These are phyloP conservation scores for Rhododendron henanense DNA, from an alignment of 148 eudicot species.

Conservation along the genomic window DNA sequence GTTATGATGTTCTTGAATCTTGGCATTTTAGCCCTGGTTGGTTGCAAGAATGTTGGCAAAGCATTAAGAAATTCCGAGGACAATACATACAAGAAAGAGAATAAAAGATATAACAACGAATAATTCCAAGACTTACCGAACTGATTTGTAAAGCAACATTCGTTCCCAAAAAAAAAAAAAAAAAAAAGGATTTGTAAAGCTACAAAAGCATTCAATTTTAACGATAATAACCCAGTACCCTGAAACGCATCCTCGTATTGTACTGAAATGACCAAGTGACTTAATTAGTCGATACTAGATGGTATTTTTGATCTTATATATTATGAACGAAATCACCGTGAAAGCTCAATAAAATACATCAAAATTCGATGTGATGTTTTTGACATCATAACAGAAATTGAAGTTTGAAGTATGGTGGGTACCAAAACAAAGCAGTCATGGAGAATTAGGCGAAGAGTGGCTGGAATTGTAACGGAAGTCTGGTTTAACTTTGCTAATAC, in stretches of 20 bases:
- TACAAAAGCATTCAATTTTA: no score
- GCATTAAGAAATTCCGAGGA: neutral
- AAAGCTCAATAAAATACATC: neutral
- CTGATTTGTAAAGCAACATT: no score
- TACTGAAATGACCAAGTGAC: neutral
- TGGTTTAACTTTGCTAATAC: constrained; percentile 36
- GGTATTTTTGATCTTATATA: no score
- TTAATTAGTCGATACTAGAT: neutral
- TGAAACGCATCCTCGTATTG: no score
- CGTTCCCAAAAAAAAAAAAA: no score
- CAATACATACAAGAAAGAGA: neutral
- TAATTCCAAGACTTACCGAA: neutral
- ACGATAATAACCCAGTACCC: no score
- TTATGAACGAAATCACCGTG: neutral
- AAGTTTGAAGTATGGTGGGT: neutral
- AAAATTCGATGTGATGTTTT: neutral
- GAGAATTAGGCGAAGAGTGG: constrained; percentile 66
- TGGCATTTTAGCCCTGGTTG: neutral
- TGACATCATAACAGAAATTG: neutral
- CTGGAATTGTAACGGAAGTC: constrained; percentile 56
- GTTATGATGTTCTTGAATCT: neutral
- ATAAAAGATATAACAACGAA: neutral
- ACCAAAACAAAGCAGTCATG: constrained; percentile 80
- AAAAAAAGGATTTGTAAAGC: no score
- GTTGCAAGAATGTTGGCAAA: neutral